Base-by-base conservation (phyloP, 225 moss, liverwort and hornwort species). In the Thuidium tamariscinum region DNA sequence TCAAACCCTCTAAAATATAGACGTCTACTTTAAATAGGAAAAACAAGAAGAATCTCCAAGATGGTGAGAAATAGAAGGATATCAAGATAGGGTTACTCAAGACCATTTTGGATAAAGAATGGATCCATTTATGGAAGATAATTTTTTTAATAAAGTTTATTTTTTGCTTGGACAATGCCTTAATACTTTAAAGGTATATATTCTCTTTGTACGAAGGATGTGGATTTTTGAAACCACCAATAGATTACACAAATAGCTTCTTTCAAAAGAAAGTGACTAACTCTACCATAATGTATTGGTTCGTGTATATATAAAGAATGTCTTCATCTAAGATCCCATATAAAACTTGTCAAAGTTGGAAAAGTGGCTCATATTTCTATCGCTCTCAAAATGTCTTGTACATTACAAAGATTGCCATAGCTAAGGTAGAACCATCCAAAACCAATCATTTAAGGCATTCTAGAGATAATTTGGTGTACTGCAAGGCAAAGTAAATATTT, bases 201-300 rank as follows among this genome's bases (percentile, higher is more conserved):
- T 9, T 15, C 42, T 41, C 3, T 16, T 70, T 26, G 2, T 44
- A 5, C 29, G 2, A 9, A 15, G 0, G 5, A 71, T 5, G 5
- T 70, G 16, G 3, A 16, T 26, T 70, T 27, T 0, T 1, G 1
- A 0, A 70, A 42, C 22, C 3, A 42, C 41, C 2, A 9, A 42
- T 16, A 27, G 5, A 4, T 5, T 42, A 27, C 1, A 5, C 5
- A 16, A 16, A 27, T 3, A 27, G 1, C 3, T 0, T 0, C 2
- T 70, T 15, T 70, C 2, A 70, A 16, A 0, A 70, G 0, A 27
- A 5, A 26, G 0, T 68, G 15, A 41, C 0, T 27, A 44, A 46
- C 1, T 29, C 17, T 10, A 46, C 25, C 3, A 0, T n/a, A n/a
- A n/a, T n/a, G n/a, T n/a, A n/a, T n/a, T n/a, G n/a, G n/a, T n/a